These are phyloP conservation scores for Hypoxylon sp. DNA, from an alignment of 2,329 filamentous ascomycete species.

Conservation along the genomic window DNA sequence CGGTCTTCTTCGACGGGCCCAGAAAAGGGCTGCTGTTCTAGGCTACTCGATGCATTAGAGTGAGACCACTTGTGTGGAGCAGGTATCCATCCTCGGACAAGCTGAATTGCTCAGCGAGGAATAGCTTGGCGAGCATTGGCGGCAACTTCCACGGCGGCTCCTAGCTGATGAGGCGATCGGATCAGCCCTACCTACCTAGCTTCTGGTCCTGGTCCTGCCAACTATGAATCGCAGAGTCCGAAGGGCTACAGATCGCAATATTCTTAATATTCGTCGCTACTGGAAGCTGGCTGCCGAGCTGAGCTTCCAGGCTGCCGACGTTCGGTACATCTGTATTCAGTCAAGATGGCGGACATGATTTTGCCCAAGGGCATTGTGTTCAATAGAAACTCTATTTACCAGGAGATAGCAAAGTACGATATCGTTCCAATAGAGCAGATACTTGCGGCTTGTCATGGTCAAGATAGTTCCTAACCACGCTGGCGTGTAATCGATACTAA, in stretches of 20 bases:
- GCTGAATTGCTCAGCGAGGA: slow-evolving; percentile 33
- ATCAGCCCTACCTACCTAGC: slow-evolving; percentile 26
- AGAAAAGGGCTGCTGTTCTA: slow-evolving; percentile 33
- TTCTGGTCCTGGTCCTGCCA: slow-evolving; percentile 24
- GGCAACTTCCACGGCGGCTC: slow-evolving; percentile 31
- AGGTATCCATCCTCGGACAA: slow-evolving; percentile 32
- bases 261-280: slow-evolving; percentile 31
- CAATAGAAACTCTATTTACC: slow-evolving; percentile 61
- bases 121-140: slow-evolving; percentile 32
- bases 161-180: slow-evolving; percentile 31
- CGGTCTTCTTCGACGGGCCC: slow-evolving; percentile 26
- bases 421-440: slow-evolving; percentile 62
- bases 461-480: slow-evolving; percentile 29
- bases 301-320: slow-evolving; percentile 33
- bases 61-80: slow-evolving; percentile 36
- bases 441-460: slow-evolving; percentile 66
- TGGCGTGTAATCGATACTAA: slow-evolving; percentile 30
- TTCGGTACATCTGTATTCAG: slow-evolving; percentile 36
- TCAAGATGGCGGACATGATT: slow-evolving; percentile 50
- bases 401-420: slow-evolving; percentile 61
- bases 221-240: slow-evolving; percentile 35
- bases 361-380: slow-evolving; percentile 66
- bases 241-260: slow-evolving; percentile 29
- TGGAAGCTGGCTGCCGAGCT: slow-evolving; percentile 27
- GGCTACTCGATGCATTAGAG: slow-evolving; percentile 38